phyloP scores from a whole-genome alignment of 2,329 filamentous ascomycete genomes.

The Alternaria dauci region DNA sequence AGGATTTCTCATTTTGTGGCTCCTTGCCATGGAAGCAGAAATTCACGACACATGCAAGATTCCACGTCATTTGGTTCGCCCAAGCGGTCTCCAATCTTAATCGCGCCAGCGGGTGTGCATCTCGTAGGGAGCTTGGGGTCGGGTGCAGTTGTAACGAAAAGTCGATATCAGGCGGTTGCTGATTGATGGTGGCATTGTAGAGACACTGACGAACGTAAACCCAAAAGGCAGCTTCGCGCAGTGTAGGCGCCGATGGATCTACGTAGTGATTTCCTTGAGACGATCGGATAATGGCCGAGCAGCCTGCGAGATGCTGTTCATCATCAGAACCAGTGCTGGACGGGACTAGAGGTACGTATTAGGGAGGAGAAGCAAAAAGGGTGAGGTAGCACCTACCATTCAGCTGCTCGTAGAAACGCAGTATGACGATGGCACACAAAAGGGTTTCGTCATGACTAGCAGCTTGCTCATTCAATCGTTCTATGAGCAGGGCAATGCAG shows the following conservation, averaged over 20 bases:
- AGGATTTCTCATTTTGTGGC: conserved; percentile 17
- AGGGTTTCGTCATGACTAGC: conserved; percentile 41
- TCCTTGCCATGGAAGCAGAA: conserved; percentile 39
- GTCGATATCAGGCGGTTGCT: conserved; percentile 42
- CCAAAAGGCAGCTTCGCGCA: conserved; percentile 47
- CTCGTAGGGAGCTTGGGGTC: conserved; percentile 29
- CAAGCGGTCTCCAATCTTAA: conserved; percentile 43
- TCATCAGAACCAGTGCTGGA: conserved; percentile 39
- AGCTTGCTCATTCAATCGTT: conserved; percentile 35
- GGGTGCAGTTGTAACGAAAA: conserved; percentile 39
- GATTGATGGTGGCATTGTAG: conserved; percentile 44
- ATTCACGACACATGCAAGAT: conserved; percentile 41
- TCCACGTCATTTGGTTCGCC: conserved; percentile 47
- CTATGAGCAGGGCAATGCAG: conserved; percentile 43
- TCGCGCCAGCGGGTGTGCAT: conserved; percentile 35
- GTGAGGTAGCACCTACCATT: conserved; percentile 26
- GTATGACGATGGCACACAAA: conserved; percentile 44
- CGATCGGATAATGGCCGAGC: conserved; percentile 41
- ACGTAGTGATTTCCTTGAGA: conserved; percentile 39
- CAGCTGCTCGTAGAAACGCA: conserved; percentile 46
- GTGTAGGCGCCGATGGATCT: conserved; percentile 44
- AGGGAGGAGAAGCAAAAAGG: conserved; percentile 1
- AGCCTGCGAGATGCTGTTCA: conserved; percentile 42
- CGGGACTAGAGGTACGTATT: conserved; percentile 25
- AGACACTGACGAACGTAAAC: conserved; percentile 47